Evolutionary conservation across 2,329 filamentous ascomycete genomes (phyloP).

Genomic region (Diplodia intermedia): DNA sequence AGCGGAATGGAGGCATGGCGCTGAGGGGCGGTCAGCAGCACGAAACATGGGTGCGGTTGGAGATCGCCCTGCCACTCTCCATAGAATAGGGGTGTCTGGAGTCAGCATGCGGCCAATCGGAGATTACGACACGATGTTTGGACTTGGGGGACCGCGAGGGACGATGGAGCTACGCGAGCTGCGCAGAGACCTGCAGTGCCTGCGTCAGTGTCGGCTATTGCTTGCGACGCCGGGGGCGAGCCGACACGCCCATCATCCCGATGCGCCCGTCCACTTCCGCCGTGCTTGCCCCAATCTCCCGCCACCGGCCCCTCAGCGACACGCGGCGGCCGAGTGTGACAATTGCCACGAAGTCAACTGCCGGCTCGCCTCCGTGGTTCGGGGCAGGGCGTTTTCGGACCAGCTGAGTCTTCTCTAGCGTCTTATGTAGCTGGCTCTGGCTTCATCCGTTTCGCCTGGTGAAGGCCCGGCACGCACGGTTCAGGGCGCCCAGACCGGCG

Average conservation of each 20-base stretch:
- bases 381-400: constrained; percentile 3
- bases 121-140: background rate
- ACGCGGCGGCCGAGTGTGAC: background rate
- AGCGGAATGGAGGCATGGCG: background rate
- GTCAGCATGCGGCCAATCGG: background rate
- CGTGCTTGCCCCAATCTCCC: too few species aligned
- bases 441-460: constrained; percentile 8
- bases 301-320: too few species aligned
- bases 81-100: constrained; percentile 8
- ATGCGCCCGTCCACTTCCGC: background rate
- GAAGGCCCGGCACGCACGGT: background rate
- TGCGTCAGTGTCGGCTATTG: background rate
- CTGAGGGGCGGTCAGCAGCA: background rate
- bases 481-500: background rate
- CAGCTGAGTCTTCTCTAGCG: background rate
- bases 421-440: background rate
- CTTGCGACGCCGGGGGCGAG: background rate
- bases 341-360: background rate
- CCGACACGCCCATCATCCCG: constrained; percentile 1
- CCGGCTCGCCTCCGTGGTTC: background rate
- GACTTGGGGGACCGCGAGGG: too few species aligned
- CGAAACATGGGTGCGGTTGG: background rate
- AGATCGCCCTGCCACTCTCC: background rate
- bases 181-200: too few species aligned
- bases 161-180: too few species aligned